Base-by-base conservation (phyloP, 1,284 basidiomycete species). In the Ceratobasidium sp. region DNA sequence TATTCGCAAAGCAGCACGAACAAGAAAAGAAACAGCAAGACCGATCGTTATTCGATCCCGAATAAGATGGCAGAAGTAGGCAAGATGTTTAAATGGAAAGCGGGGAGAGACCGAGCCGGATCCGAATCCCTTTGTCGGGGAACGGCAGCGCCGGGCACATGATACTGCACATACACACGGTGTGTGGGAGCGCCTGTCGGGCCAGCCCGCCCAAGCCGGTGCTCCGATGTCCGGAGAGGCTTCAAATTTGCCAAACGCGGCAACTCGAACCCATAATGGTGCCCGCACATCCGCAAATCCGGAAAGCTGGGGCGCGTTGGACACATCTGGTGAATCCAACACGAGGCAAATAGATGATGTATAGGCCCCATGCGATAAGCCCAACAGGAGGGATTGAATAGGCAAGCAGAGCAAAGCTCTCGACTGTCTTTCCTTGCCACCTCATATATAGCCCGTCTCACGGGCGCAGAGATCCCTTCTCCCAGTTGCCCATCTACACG, bases 201-300 rank as follows among this genome's bases (percentile, higher is more conserved):
- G 43, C 69, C n/a, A 50, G 57, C 55, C 69, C 48, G 69, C 69
- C 57, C 57, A 59, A 3, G 21, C 69, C 45, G 57, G 69, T 36
- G 32, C 23, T 58, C 69, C 55, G 57, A 52, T 30, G 10, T 52
- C 30, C 28, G 28, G 18, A 45, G 18, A 36, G 9, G 26, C 36
- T 71, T 71, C 57, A 28, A 48, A 60, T 59, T 60, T 53, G 45
- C 69, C 69, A 71, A 71, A 71, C 57, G 30, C 28, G 69, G 69
- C 43, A 71, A 71, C 57, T 71, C 46, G 43, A 58, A 32, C 55
- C 69, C 57, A 43, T 32, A 43, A 23, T 45, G 45, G 32, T 46
- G 39, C 39, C 52, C 69, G 52, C 46, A 39, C 57, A 61, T 16
- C 32, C 69, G 26, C 45, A 60, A 59, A 43, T 36, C 57, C 57